phyloP scores from a whole-genome alignment of 805 yeast genomes.

The Cyberlindnera xishuangbannaensis region DNA sequence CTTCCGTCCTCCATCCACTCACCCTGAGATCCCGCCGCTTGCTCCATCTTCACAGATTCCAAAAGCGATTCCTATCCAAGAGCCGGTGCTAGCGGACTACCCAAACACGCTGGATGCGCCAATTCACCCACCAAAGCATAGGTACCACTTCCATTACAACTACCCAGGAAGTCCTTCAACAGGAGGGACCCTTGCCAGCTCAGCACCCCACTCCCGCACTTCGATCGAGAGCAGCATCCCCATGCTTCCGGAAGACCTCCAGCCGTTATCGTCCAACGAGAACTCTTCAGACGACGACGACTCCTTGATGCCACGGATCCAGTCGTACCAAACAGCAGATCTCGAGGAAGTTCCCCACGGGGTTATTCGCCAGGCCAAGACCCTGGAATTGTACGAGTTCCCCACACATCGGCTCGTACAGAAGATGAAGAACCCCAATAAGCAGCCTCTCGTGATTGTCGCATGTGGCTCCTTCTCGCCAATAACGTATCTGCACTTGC shows the following conservation, averaged over 20 bases:
- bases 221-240: constrained; percentile 35
- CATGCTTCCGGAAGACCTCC: constrained; percentile 51
- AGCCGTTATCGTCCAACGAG: constrained; percentile 43
- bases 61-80: constrained; percentile 68
- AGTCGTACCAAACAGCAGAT: constrained; percentile 70
- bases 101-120: constrained; percentile 73
- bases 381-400: constrained; percentile 62
- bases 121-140: constrained; percentile 37
- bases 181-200: constrained; percentile 3
- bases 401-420: constrained; percentile 84
- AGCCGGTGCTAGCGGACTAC: constrained; percentile 69
- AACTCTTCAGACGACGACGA: constrained; percentile 28
- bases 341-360: constrained; percentile 97
- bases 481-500: constrained; percentile 84
- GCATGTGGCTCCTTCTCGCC: constrained; percentile 98
- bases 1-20: constrained; percentile 75
- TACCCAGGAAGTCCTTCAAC: constrained; percentile 1
- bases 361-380: constrained; percentile 77
- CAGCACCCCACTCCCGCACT: constrained; percentile 13
- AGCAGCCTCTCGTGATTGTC: constrained; percentile 86
- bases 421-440: constrained; percentile 62
- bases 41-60: constrained; percentile 70
- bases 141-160: constrained; percentile 20
- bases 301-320: constrained; percentile 28
- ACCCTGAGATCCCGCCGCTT: constrained; percentile 45